Evolutionary conservation across 495 filamentous ascomycete species (phyloP).

Genomic region (Aspergillus biplanus): DNA sequence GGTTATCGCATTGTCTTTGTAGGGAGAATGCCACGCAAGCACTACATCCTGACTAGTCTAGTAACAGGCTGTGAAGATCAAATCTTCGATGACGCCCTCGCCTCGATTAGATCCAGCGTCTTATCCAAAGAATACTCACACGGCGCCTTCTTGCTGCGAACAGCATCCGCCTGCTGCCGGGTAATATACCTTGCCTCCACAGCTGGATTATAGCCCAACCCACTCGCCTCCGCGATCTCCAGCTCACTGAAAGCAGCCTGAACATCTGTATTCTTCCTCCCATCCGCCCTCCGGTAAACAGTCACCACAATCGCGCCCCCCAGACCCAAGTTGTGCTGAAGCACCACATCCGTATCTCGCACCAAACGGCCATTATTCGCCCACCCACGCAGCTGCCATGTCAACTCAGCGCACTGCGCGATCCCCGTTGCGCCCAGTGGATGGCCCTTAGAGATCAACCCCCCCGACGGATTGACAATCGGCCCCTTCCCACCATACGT

Average conservation of each 20-base stretch:
- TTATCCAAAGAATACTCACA: not conserved
- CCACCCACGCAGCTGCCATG: constrained; percentile 97
- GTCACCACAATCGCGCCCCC: constrained; percentile 90
- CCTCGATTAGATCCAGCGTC: not conserved
- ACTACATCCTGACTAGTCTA: too few species aligned
- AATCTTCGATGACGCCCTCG: not conserved
- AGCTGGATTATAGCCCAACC: constrained; percentile 89
- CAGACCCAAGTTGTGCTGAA: constrained; percentile 93
- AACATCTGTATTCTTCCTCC: constrained; percentile 35
- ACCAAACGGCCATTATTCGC: constrained; percentile 79
- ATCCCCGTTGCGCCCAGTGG: constrained; percentile 89
- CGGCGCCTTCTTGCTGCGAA: constrained; percentile 63
- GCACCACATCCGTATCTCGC: constrained; percentile 65
- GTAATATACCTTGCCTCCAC: constrained; percentile 85
- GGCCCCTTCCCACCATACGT: constrained; percentile 80
- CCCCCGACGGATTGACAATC: constrained; percentile 90
- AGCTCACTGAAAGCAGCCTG: constrained; percentile 35
- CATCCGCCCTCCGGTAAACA: constrained; percentile 84
- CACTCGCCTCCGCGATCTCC: constrained; percentile 63
- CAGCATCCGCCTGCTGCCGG: constrained; percentile 67
- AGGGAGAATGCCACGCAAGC: too few species aligned
- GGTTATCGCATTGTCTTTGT: too few species aligned
- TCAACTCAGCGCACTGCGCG: constrained; percentile 91
- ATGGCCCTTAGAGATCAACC: constrained; percentile 93
- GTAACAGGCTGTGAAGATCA: too few species aligned